phyloP scores from a whole-genome alignment of 106 monocot genomes.

The Acorus calamus region DNA sequence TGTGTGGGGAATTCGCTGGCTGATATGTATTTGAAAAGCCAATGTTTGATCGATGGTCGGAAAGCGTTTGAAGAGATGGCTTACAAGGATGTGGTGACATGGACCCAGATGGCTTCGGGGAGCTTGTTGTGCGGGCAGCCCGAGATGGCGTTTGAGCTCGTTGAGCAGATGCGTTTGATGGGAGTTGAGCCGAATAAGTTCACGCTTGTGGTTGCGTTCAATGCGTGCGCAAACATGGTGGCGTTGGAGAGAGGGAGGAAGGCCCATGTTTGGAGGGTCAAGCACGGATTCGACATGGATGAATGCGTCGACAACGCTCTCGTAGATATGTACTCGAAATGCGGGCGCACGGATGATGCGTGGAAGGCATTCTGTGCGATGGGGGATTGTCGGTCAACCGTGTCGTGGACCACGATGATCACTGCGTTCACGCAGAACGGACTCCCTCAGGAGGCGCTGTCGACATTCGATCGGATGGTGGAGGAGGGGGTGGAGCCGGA shows the following conservation, averaged over 20 bases:
- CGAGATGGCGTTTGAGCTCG: constrained; percentile 27
- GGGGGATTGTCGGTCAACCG: constrained; percentile 23
- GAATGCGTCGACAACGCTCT: constrained; percentile 67
- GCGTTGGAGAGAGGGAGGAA: constrained; percentile 57
- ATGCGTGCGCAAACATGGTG: constrained; percentile 44
- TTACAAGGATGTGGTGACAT: constrained; percentile 55
- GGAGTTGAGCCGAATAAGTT: constrained; percentile 64
- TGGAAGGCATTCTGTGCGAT: constrained; percentile 34
- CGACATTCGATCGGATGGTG: constrained; percentile 44
- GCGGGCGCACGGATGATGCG: constrained; percentile 47
- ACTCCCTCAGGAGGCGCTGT: constrained; percentile 31
- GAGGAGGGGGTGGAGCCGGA: constrained; percentile 26
- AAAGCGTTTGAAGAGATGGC: constrained; percentile 53
- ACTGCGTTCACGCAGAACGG: constrained; percentile 78
- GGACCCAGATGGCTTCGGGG: constrained; percentile 69
- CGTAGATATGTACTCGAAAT: constrained; percentile 80
- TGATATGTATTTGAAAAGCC: constrained; percentile 60
- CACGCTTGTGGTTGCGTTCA: constrained; percentile 47
- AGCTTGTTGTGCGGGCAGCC: constrained; percentile 43
- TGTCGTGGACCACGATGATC: constrained; percentile 81
- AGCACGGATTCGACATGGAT: constrained; percentile 41
- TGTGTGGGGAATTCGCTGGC: constrained; percentile 59
- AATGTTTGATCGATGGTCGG: constrained; percentile 10
- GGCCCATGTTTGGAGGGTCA: constrained; percentile 47
- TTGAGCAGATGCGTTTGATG: constrained; percentile 35